phyloP scores from a whole-genome alignment of 257 asterid genomes.

The Cruciata laevipes region DNA sequence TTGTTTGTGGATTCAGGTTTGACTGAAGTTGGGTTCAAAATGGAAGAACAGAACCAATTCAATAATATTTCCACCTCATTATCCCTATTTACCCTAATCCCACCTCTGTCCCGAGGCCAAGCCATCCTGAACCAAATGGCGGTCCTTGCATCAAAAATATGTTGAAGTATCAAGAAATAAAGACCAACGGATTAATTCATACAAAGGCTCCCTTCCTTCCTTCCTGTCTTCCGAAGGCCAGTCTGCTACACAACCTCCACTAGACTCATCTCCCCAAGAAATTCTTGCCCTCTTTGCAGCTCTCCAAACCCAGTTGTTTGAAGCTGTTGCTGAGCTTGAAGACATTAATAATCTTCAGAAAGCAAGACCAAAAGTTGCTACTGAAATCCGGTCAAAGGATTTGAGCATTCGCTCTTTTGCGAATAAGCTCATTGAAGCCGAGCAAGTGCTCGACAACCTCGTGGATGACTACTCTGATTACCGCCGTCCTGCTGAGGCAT shows the following conservation, averaged over 20 bases:
- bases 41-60: constrained; percentile 46
- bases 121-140: constrained; percentile 83
- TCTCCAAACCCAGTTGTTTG: constrained; percentile 73
- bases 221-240: constrained; percentile 59
- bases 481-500: constrained; percentile 39
- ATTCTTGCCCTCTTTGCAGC: constrained; percentile 45
- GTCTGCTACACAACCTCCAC: constrained; percentile 27
- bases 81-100: constrained; percentile 82
- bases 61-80: constrained; percentile 48
- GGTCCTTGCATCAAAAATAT: constrained; percentile 65
- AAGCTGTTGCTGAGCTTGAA: constrained; percentile 83
- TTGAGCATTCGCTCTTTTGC: constrained; percentile 63
- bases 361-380: constrained; percentile 55
- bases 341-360: constrained; percentile 89
- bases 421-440: constrained; percentile 66
- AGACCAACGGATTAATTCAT: constrained; percentile 66
- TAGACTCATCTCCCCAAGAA: constrained; percentile 53
- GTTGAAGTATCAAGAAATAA: constrained; percentile 80
- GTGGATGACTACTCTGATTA: constrained; percentile 82
- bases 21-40: constrained; percentile 14
- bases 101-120: constrained; percentile 86
- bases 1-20: neutral
- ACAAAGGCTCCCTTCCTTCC: constrained; percentile 72
- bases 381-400: constrained; percentile 60
- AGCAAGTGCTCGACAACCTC: constrained; percentile 65